A percentile compares a stretch with the other conserved stretches of the same genome.
phyloP scores from a whole-genome alignment of 2,329 filamentous ascomycete species.

The Bipolaris zeicola region DNA sequence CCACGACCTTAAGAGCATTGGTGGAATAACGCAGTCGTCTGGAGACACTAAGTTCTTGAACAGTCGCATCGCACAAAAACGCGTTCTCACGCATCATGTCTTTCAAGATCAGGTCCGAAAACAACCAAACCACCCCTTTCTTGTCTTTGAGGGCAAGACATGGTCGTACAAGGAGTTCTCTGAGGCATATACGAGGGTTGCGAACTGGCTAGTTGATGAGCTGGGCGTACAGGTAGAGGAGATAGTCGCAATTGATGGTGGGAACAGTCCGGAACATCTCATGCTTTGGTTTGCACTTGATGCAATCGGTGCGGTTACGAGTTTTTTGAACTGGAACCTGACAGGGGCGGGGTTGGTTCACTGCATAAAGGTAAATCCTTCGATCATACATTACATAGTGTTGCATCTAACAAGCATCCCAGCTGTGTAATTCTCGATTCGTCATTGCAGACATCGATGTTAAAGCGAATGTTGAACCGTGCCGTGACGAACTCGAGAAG shows the following conservation, averaged over 20 bases:
- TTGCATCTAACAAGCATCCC: slow-evolving; percentile 56
- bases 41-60: slow-evolving; percentile 26
- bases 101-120: slow-evolving; percentile 47
- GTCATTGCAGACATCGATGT: slow-evolving; percentile 52
- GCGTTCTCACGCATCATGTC: slow-evolving; percentile 38
- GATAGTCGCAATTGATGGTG: slow-evolving; percentile 45
- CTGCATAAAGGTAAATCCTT: slow-evolving; percentile 45
- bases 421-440: slow-evolving; percentile 55
- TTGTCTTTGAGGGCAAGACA: slow-evolving; percentile 45
- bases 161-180: slow-evolving; percentile 46
- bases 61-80: slow-evolving; percentile 24
- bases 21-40: slow-evolving; percentile 24
- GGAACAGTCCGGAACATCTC: slow-evolving; percentile 44
- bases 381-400: too few species aligned
- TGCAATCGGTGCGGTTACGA: slow-evolving; percentile 40
- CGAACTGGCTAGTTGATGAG: slow-evolving; percentile 47
- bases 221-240: slow-evolving; percentile 40
- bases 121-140: slow-evolving; percentile 38
- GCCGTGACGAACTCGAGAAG: slow-evolving; percentile 29
- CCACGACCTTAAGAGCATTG: slow-evolving; percentile 31
- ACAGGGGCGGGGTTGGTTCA: slow-evolving; percentile 44
- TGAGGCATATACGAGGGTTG: slow-evolving; percentile 32
- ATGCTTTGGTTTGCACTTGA: slow-evolving; percentile 49
- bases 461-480: slow-evolving; percentile 54
- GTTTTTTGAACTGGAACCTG: slow-evolving; percentile 47